These are phyloP conservation scores for Sordariomycetes sp. DNA, from an alignment of 2,329 filamentous ascomycete genomes.

Conservation along the genomic window DNA sequence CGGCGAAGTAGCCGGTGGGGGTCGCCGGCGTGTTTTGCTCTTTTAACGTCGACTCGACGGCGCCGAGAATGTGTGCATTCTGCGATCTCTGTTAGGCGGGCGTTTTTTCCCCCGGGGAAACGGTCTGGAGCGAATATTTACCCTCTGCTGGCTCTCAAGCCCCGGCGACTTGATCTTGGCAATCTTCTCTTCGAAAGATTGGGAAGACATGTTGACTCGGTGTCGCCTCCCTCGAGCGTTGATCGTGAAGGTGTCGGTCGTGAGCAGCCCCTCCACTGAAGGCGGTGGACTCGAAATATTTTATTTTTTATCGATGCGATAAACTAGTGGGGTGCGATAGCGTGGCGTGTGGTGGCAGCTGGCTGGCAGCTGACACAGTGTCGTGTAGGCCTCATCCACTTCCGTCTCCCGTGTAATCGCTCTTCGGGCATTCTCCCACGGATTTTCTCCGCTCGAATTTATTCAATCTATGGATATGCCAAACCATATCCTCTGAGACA, in stretches of 20 bases:
- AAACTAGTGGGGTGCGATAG: not conserved
- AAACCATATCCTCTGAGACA: too few relatives aligned
- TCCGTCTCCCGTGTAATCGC: too few relatives aligned
- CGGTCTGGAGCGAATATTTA: slow-evolving; percentile 18
- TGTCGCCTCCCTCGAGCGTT: not conserved
- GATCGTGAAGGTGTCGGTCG: not conserved
- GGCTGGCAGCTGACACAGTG: not conserved
- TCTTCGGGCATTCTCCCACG: too few relatives aligned
- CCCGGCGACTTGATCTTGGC: slow-evolving; percentile 96
- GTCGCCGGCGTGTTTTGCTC: slow-evolving; percentile 75
- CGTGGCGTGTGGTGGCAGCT: not conserved
- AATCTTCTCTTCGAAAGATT: slow-evolving; percentile 70
- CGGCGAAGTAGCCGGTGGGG: slow-evolving; percentile 87
- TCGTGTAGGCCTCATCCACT: not conserved
- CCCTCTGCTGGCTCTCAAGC: slow-evolving; percentile 88
- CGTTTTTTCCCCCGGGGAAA: not conserved
- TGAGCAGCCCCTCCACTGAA: not conserved
- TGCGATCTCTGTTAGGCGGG: slow-evolving; percentile 17
- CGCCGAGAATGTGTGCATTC: slow-evolving; percentile 77
- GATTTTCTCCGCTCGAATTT: too few relatives aligned
- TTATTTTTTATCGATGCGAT: slow-evolving; percentile 3
- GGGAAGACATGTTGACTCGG: slow-evolving; percentile 27
- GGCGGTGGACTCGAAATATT: slow-evolving; percentile 2
- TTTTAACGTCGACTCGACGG: slow-evolving; percentile 84
- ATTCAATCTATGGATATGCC: too few relatives aligned